Conservation (phyloP, 2,329 filamentous ascomycete genomes). For the Cordyceps javanica region DNA sequence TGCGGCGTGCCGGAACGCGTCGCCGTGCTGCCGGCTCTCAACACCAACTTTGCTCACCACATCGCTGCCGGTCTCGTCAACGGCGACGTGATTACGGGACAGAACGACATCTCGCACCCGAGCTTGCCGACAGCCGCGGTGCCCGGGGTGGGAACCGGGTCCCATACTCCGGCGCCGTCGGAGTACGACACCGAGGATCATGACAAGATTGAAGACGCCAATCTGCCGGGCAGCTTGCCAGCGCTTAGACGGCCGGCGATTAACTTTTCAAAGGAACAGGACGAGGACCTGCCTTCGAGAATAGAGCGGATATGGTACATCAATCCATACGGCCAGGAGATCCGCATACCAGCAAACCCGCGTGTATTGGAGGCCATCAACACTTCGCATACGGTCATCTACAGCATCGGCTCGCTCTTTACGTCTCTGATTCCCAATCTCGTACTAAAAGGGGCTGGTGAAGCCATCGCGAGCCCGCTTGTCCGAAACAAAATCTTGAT, state of each 20-base stretch:
- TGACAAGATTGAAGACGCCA: constrained; percentile 70
- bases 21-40: constrained; percentile 80
- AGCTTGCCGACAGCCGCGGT: constrained; percentile 52
- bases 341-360: constrained; percentile 75
- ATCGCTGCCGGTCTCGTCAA: constrained; percentile 78
- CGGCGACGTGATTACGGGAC: constrained; percentile 75
- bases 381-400: constrained; percentile 65
- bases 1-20: constrained; percentile 75
- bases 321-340: constrained; percentile 97
- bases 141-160: constrained; percentile 20
- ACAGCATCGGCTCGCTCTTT: constrained; percentile 90
- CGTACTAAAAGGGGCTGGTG: constrained; percentile 67
- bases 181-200: constrained; percentile 48
- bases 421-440: constrained; percentile 82
- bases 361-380: constrained; percentile 66
- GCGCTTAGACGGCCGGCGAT: constrained; percentile 77
- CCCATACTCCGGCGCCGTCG: constrained; percentile 24
- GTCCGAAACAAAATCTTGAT: constrained; percentile 71
- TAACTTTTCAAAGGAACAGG: constrained; percentile 67
- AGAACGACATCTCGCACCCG: constrained; percentile 89
- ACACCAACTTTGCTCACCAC: constrained; percentile 92
- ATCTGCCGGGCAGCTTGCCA: constrained; percentile 73
- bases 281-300: constrained; percentile 68
- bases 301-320: constrained; percentile 93
- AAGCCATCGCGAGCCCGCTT: constrained; percentile 39